Percentiles rank a stretch among this genome's conserved stretches.
Conservation (phyloP, 1,284 basidiomycete genomes). For the Cryptococcus sp. region DNA sequence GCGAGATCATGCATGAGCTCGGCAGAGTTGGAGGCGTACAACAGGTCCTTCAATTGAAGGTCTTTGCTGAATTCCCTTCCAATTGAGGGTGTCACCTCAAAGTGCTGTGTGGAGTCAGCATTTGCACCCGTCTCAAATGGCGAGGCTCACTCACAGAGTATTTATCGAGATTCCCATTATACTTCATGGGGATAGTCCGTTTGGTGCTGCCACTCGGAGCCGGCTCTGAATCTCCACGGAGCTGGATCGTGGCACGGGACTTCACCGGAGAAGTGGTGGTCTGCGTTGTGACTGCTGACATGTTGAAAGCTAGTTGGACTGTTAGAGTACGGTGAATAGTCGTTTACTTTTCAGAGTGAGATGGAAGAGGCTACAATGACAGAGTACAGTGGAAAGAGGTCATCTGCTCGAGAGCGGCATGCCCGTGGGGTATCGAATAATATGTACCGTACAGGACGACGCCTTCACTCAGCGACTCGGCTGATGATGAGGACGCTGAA, state of each 20-base stretch:
- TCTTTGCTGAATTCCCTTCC: slow-evolving; percentile 48
- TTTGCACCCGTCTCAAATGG: background rate
- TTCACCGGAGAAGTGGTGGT: slow-evolving; percentile 3
- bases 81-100: slow-evolving; percentile 41
- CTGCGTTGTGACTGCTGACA: slow-evolving; percentile 16
- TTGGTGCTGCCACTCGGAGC: slow-evolving; percentile 1
- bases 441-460: no score
- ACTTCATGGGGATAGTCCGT: slow-evolving; percentile 20
- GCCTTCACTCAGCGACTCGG: background rate
- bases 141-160: slow-evolving; percentile 19
- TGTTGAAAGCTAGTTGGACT: background rate
- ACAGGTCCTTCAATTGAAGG: slow-evolving; percentile 53
- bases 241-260: slow-evolving; percentile 1
- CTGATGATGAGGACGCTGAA: background rate
- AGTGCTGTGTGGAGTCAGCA: slow-evolving; percentile 19
- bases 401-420: no score
- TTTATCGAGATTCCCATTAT: slow-evolving; percentile 26
- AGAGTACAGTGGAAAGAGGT: no score
- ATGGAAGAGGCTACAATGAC: no score
- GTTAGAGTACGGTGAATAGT: no score
- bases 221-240: slow-evolving; percentile 6
- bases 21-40: slow-evolving; percentile 54
- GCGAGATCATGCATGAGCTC: slow-evolving; percentile 59
- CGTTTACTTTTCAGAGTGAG: no score
- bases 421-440: no score